Conservation (phyloP, 495 filamentous ascomycete species). For the Penicillium fimorum region DNA sequence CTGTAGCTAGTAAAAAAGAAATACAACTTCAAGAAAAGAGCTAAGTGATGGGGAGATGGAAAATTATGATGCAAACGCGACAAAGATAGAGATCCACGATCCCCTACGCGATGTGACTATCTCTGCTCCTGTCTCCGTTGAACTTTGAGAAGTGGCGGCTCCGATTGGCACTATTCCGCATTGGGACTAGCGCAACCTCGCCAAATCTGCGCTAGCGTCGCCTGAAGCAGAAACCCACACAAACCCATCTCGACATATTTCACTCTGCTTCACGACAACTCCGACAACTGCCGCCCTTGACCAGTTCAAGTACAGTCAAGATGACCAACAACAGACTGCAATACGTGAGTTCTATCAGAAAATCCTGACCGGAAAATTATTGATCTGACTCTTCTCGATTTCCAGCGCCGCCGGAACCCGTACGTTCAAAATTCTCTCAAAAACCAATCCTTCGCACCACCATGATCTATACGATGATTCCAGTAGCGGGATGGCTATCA, state of each 20-base stretch:
- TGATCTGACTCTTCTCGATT: constrained; percentile 23
- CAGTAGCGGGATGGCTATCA: constrained; percentile 5
- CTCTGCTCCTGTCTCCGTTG: constrained; percentile 31
- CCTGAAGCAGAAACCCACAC: constrained; percentile 49
- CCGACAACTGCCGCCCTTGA: constrained; percentile 56
- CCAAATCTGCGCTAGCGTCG: constrained; percentile 51
- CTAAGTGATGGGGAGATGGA: constrained; percentile 7
- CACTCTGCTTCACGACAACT: constrained; percentile 46
- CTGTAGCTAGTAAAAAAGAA: constrained; percentile 7
- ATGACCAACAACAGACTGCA: constrained; percentile 71
- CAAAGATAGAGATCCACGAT: constrained; percentile 41
- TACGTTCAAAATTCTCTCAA: constrained; percentile 54
- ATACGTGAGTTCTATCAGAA: constrained; percentile 58
- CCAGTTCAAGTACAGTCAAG: constrained; percentile 52
- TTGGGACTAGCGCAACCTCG: constrained; percentile 42
- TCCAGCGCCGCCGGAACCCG: constrained; percentile 83
- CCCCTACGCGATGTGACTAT: constrained; percentile 42
- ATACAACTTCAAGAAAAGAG: constrained; percentile 4
- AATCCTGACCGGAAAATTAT: constrained; percentile 14
- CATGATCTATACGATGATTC: constrained; percentile 20
- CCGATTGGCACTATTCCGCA: constrained; percentile 27
- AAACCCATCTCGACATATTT: constrained; percentile 49
- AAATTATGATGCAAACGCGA: constrained; percentile 28
- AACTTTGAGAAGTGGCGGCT: constrained; percentile 45
- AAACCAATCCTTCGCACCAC: constrained; percentile 19